Base-by-base conservation (phyloP, 768 basidiomycete genomes). In the Epithele typhae region DNA sequence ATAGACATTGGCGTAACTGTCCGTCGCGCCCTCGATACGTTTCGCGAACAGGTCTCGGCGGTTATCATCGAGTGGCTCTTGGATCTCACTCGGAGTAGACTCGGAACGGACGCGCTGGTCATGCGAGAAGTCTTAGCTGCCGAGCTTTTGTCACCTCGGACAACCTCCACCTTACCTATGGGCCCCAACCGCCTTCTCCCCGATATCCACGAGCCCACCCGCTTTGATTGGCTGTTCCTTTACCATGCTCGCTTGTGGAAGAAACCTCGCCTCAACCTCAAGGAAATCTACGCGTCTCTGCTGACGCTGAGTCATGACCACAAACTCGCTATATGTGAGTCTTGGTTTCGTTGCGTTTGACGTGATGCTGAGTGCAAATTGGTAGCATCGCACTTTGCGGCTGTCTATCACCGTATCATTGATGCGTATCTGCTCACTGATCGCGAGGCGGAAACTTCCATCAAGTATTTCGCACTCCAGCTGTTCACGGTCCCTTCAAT, bases 1-100 rank as follows among this genome's bases (percentile, higher is more conserved):
- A 92, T 97, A 48, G 95, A 98, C 56, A 72, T 98, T 2, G 92
- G 87, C 12, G 88, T 96, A 32, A 93, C 90, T 4, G 81, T 98
- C 43, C 82, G 93, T 4, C 76, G 87, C 34, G 86, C 89, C 5
- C 82, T 84, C 58, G 92, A 95, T 58, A 88, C 87, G 0, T 96
- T 92, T 60, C 77, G 86, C 53, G 95, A 98, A 60, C 84, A 92
- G 63, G 76, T 92, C 30, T 82, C 79, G 6, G 80, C 79, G 1
- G 85, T 91, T 35, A 78, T 96, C 49, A 86, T 94, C 50, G 87
- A 92, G 63, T 88, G 87, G 89, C 69, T 92, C 34, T 67, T 87
- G 49, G 88, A 92, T 63, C 72, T 92, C 43, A 85, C 82, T n/a
- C 75, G 82, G 22, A 79, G 80, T 54, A 76, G 85, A 27, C 64